These are phyloP conservation scores for Fusarium beomiforme DNA, from an alignment of 2,329 filamentous ascomycete genomes.

Conservation along the genomic window DNA sequence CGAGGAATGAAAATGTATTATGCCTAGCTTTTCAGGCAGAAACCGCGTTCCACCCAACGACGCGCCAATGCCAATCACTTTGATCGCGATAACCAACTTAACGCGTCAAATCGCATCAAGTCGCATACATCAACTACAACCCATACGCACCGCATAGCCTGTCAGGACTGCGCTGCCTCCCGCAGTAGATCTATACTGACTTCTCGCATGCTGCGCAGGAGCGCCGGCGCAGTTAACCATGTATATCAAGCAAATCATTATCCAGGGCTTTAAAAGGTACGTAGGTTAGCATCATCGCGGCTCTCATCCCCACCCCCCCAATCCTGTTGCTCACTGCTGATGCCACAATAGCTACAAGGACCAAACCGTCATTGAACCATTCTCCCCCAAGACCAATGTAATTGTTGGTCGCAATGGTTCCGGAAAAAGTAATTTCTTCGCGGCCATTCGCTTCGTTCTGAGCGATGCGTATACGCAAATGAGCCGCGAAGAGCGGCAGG, in stretches of 20 bases:
- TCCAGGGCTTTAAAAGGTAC: slow-evolving; percentile 99
- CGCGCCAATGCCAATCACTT: slow-evolving; percentile 43
- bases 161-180: slow-evolving; percentile 39
- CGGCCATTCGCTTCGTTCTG: slow-evolving; percentile 96
- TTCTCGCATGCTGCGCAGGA: slow-evolving; percentile 50
- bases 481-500: slow-evolving; percentile 94
- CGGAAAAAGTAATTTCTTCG: slow-evolving; percentile 99
- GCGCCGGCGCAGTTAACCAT: slow-evolving; percentile 64
- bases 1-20: neutral
- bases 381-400: slow-evolving; percentile 96
- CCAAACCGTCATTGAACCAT: slow-evolving; percentile 97
- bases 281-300: slow-evolving; percentile 30
- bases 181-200: slow-evolving; percentile 38
- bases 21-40: slow-evolving; percentile 40
- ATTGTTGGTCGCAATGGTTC: slow-evolving; percentile 99
- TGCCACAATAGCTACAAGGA: slow-evolving; percentile 86
- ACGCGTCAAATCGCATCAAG: slow-evolving; percentile 44
- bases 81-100: slow-evolving; percentile 42
- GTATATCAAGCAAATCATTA: slow-evolving; percentile 99
- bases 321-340: slow-evolving; percentile 35
- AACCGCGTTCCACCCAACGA: slow-evolving; percentile 30
- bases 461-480: slow-evolving; percentile 98
- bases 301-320: neutral
- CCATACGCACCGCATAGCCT: slow-evolving; percentile 31
- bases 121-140: slow-evolving; percentile 36